Conservation (phyloP, 2,329 filamentous ascomycete species). For the Aspergillus flavus region DNA sequence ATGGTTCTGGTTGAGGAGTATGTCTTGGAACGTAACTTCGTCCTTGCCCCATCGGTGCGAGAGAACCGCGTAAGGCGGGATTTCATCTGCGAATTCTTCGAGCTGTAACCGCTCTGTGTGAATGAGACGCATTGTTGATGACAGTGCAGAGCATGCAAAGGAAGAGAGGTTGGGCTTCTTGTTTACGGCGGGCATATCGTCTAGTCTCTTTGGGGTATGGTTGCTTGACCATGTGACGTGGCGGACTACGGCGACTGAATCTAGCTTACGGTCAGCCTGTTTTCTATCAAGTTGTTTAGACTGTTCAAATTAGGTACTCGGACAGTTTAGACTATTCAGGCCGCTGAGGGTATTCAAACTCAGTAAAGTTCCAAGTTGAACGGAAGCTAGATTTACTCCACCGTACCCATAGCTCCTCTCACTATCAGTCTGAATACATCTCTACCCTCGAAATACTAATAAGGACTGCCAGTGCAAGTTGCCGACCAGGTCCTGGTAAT, state of each 20-base stretch:
- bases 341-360: no score
- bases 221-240: neutral
- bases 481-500: no score
- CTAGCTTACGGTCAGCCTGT: no score
- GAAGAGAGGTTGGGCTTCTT: neutral
- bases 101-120: neutral
- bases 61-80: conserved; percentile 18
- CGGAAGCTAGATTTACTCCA: no score
- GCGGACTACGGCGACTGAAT: neutral
- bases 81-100: neutral
- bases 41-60: conserved; percentile 21
- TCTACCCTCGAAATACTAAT: no score
- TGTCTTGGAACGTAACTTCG: conserved; percentile 19
- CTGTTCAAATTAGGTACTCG: no score
- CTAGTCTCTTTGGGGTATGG: neutral
- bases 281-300: no score
- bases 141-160: neutral
- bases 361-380: no score
- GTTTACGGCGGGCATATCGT: neutral
- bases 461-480: no score
- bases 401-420: no score
- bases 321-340: no score
- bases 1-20: conserved; percentile 1
- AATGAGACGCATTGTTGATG: neutral
- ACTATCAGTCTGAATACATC: no score